A percentile compares a stretch with the other conserved stretches of the same genome.
Evolutionary conservation across 2,329 filamentous ascomycete species (phyloP).

Genomic region (Aspergillus sp.): DNA sequence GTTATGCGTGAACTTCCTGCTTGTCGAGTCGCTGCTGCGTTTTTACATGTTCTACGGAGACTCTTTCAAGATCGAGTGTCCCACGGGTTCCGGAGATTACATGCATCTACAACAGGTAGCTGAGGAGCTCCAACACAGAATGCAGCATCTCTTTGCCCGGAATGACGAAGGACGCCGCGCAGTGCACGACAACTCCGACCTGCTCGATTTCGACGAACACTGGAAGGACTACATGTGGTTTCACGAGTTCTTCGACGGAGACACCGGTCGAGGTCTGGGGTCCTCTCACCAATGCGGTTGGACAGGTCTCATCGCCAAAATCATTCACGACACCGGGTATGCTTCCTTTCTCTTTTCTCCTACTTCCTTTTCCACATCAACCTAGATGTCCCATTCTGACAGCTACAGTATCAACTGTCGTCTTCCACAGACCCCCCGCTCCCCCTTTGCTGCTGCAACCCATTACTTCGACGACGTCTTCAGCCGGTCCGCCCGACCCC

Average conservation of each 20-base stretch:
- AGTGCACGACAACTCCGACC: slow-evolving; percentile 80
- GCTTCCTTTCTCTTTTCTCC: slow-evolving; percentile 29
- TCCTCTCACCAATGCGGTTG: slow-evolving; percentile 95
- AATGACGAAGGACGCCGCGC: slow-evolving; percentile 83
- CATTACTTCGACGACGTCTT: slow-evolving; percentile 97
- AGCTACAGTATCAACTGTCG: slow-evolving; percentile 73
- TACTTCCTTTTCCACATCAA: too few relatives aligned
- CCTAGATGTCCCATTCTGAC: slow-evolving; percentile 41
- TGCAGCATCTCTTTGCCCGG: slow-evolving; percentile 86
- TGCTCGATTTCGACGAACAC: slow-evolving; percentile 84
- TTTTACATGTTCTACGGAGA: slow-evolving; percentile 97
- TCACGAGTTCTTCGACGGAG: slow-evolving; percentile 96
- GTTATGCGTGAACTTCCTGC: slow-evolving; percentile 92
- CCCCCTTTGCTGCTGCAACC: slow-evolving; percentile 75
- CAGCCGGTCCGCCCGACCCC: slow-evolving; percentile 52
- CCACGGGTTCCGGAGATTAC: slow-evolving; percentile 85
- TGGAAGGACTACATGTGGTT: slow-evolving; percentile 97
- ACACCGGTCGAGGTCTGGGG: slow-evolving; percentile 82
- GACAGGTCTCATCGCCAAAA: slow-evolving; percentile 92
- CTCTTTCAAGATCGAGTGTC: slow-evolving; percentile 85
- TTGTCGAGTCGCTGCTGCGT: slow-evolving; percentile 89
- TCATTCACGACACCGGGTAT: slow-evolving; percentile 97
- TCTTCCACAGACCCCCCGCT: slow-evolving; percentile 88
- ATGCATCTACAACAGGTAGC: slow-evolving; percentile 96
- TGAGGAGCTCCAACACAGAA: slow-evolving; percentile 89